Base-by-base conservation (phyloP, 768 basidiomycete species). In the Mycena leptocephala region DNA sequence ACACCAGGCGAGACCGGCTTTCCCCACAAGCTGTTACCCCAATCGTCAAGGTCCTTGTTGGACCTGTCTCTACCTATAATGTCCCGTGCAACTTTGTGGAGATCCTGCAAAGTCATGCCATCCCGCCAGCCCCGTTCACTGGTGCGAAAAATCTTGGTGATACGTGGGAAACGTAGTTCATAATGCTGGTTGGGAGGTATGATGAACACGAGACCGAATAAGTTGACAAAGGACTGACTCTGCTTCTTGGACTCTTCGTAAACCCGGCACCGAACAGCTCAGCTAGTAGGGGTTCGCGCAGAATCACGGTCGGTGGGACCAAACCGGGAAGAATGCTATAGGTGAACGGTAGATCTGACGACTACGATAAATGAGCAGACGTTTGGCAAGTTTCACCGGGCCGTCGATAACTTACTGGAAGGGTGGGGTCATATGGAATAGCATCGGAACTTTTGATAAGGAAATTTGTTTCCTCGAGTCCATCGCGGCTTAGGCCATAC, bases 241-340 rank as follows among this genome's bases (percentile, higher is more conserved):
- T 86, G 80, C 90, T 90, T 30, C 85, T 78, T 0, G 87, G 85
- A n/a, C 92, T 84, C 81, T 95, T 95, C 35, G 93, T 94, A 80
- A 96, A 97, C 2, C 96, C 95, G 5, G 95, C 96, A 16, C 96
- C 96, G 74, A 91, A 92, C 5, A 97, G 80, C 79, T 97, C 96
- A 3, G 89, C 92, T 6, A 95, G 86, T 20, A 96, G 79, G 2
- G 96, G 96, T 33, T 85, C 84, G 14, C 85, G 83, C 30, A 97
- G 85, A 72, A 97, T 81, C 4, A 92, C 83, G 0, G 85, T 81
- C 6, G 96, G 96, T 3, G 84, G 85, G 0, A 82, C 73, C 22
- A 95, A 85, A 0, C 89, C 87, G 5, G 81, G 80, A 24, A 89
- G 88, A 22, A 95, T 69, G 0, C 85, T 85, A 79, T 91, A 91